Conservation (phyloP, 129 eudicot genomes). For the Glebionis coronaria region DNA sequence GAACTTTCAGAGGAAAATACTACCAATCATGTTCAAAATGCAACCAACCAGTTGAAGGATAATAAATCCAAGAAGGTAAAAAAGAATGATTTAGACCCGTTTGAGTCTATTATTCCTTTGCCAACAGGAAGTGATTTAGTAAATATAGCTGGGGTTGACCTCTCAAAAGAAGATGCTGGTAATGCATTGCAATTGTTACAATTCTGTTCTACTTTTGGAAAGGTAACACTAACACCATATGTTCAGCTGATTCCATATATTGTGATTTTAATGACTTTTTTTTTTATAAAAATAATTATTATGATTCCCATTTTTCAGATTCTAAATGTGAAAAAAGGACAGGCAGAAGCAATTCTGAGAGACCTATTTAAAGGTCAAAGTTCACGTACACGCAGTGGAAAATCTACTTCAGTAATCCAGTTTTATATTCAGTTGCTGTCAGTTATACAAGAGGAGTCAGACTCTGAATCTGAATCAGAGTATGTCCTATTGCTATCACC, state of each 20-base stretch:
- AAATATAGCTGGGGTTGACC: constrained; percentile 53
- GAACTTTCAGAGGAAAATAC: constrained; percentile 1
- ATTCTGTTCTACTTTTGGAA: constrained; percentile 84
- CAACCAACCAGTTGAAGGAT: constrained; percentile 8
- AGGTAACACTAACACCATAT: constrained; percentile 51
- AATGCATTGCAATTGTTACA: constrained; percentile 81
- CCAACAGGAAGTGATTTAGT: constrained; percentile 63
- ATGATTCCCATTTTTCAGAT: constrained; percentile 31
- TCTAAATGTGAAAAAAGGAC: constrained; percentile 64
- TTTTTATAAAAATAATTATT: not conserved
- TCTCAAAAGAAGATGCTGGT: constrained; percentile 72
- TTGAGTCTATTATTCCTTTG: constrained; percentile 34
- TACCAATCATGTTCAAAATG: not conserved
- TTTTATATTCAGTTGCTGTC: constrained; percentile 67
- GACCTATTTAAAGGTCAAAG: constrained; percentile 59
- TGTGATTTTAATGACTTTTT: not conserved
- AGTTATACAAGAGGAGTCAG: constrained; percentile 47
- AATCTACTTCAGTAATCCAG: constrained; percentile 50
- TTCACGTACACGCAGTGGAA: constrained; percentile 51
- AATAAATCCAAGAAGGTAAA: constrained; percentile 13
- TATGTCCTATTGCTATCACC: constrained; percentile 26
- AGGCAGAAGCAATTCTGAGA: constrained; percentile 58
- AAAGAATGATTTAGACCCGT: constrained; percentile 9
- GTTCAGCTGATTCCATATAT: not conserved
- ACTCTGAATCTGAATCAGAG: constrained; percentile 35